Evolutionary conservation across 345 rosid genomes (phyloP), one percentile per base, ranked within the genome.

Genomic region (Eucalyptus decipiens): DNA sequence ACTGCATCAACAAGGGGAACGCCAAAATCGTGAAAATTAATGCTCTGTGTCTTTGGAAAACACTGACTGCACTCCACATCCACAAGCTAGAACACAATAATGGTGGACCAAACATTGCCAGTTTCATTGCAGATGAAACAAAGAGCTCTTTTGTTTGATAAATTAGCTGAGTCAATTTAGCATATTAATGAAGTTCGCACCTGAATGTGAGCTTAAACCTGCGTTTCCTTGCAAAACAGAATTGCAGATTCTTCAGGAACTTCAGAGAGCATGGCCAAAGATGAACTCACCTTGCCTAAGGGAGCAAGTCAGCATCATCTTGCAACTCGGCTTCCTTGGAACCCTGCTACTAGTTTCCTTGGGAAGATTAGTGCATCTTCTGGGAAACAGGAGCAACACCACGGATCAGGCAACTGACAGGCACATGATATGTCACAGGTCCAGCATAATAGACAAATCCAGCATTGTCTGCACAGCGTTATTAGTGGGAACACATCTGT

Each of bases 321-420:
- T 95, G 62, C 96, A 91, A 86, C 91, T 94, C 76, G 91, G 91
- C 34, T 96, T 95, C 92, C 86, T 94, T 18, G 96, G 89, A 69
- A 89, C 94, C 91, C 60, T 94, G 24, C n/a, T 95, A 28, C 72
- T 92, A 65, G 91, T 88, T 85, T 81, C 91, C 48, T 88, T 89
- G 88, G 88, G 56, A 42, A 92, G 89, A 90, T 49, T 88, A 85
- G 34, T 90, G 65, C 83, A 86, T 51, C 88, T 72, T 47, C 60
- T 93, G 67, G 85, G 90, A 91, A 91, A 93, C 89, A 54, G 88
- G 86, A 88, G 90, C 86, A 88, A 92, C 62, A 87, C 80, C n/a
- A 54, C 88, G 58, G 92, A 93, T 86, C 92, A 91, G 85, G 92
- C 60, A 49, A 67, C 58, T 65, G 93, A 91, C 76, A 91, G 91